Conservation (phyloP, 768 basidiomycete species). For the Lentinus tigrinus region DNA sequence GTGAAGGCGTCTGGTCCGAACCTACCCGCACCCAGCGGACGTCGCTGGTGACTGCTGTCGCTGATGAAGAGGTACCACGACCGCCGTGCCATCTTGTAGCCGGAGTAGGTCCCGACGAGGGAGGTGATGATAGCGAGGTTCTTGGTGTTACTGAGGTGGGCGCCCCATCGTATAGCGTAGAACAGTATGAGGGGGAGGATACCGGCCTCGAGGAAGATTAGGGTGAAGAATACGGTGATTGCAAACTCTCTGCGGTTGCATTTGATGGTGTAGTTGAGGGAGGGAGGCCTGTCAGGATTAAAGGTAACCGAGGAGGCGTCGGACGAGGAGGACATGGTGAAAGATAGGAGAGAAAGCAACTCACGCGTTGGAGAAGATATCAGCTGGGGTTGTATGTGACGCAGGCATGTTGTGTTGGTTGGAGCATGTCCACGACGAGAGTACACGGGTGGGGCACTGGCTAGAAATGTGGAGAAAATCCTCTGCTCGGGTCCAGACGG, state of each 20-base stretch:
- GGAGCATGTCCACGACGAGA: no score
- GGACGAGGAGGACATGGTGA: slow-evolving; percentile 11
- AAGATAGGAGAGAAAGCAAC: not conserved
- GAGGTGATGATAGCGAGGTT: slow-evolving; percentile 34
- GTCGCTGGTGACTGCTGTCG: slow-evolving; percentile 21
- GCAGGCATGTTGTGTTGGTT: not conserved
- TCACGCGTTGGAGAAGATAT: not conserved
- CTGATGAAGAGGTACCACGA: slow-evolving; percentile 27
- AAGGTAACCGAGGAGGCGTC: slow-evolving; percentile 5
- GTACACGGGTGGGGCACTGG: no score
- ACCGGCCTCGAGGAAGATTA: slow-evolving; percentile 31
- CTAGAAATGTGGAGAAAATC: no score
- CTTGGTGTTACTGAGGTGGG: slow-evolving; percentile 27
- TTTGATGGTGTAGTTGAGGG: slow-evolving; percentile 29
- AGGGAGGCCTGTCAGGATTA: slow-evolving; percentile 19
- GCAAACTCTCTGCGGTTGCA: slow-evolving; percentile 21
- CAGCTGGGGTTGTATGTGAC: not conserved
- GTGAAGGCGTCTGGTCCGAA: slow-evolving; percentile 30
- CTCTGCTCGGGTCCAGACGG: no score
- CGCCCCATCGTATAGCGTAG: slow-evolving; percentile 30
- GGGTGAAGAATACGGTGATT: slow-evolving; percentile 26
- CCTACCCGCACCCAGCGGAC: slow-evolving; percentile 29
- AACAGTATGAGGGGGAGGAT: slow-evolving; percentile 32
- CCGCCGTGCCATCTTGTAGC: slow-evolving; percentile 28
- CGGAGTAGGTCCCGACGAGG: slow-evolving; percentile 30